Evolutionary conservation across 371 early-diverging fungal species (phyloP), one percentile per base, ranked within the genome.

Genomic region (Thermomucor indicae-seudaticae): DNA sequence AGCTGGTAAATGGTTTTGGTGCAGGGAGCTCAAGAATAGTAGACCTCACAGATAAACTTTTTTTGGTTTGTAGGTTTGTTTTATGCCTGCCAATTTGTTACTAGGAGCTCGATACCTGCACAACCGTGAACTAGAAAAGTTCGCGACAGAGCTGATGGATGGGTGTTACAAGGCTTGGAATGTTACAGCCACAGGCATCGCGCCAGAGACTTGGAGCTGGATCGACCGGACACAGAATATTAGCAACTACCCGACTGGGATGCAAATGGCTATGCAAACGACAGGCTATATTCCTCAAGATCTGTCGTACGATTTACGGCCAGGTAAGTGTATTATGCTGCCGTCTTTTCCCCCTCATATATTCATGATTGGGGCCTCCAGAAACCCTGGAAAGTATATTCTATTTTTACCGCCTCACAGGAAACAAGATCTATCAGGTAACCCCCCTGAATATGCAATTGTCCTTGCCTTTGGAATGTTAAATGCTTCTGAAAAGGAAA

Each of bases 381-480:
- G 50, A 49, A 42, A 42, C 43, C 10, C 19, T 42, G 5, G 43
- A 42, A 24, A 42, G 43, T n/a, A 58, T 92, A 8, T 91, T 89
- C 67, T 72, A 80, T 25, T 62, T 87, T 51, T 90, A 79, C 53
- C 76, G 91, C 6, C 56, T n/a, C n/a, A n/a, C n/a, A n/a, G n/a
- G n/a, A n/a, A n/a, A n/a, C n/a, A n/a, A n/a, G n/a, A n/a, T n/a
- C n/a, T n/a, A n/a, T n/a, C n/a, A n/a, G n/a, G n/a, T n/a, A n/a
- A n/a, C n/a, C n/a, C n/a, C n/a, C n/a, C n/a, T n/a, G n/a, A n/a
- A n/a, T n/a, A n/a, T n/a, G n/a, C n/a, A n/a, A n/a, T n/a, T n/a
- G 32, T 32, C 7, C 10, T 10, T 10, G 14, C 32, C 14, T 14
- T 32, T 14, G 32, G 14, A 14, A 32, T 7, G 7, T 14, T 32